Evolutionary conservation across 2,329 filamentous ascomycete genomes (phyloP).

Genomic region (Coleophoma crateriformis): DNA sequence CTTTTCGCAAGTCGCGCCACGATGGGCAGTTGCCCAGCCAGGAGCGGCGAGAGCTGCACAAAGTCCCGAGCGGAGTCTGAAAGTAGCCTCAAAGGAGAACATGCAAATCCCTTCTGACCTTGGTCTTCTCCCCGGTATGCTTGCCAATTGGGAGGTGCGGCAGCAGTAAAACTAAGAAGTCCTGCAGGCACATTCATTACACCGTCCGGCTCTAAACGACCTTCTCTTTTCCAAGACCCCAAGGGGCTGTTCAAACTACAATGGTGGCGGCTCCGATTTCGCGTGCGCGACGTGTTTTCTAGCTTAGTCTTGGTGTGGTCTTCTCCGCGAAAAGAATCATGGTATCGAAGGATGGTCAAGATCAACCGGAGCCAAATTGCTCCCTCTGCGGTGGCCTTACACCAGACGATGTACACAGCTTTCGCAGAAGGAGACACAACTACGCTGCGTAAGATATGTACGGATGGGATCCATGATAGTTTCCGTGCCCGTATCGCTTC

Average conservation of each 20-base stretch:
- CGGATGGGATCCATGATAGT: slow-evolving; percentile 41
- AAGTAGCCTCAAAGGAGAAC: slow-evolving; percentile 7
- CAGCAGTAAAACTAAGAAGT: slow-evolving; percentile 11
- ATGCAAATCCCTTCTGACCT: slow-evolving; percentile 17
- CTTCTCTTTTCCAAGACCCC: slow-evolving; percentile 22
- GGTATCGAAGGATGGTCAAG: slow-evolving; percentile 30
- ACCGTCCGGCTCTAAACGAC: slow-evolving; percentile 23
- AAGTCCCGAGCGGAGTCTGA: slow-evolving; percentile 10
- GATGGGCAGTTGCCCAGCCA: slow-evolving; percentile 2
- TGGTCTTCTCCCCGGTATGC: slow-evolving; percentile 18
- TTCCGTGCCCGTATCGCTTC: slow-evolving; percentile 48
- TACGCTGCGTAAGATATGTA: slow-evolving; percentile 47
- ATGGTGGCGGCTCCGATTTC: slow-evolving; percentile 17
- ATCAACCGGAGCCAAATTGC: slow-evolving; percentile 35
- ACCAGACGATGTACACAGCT: slow-evolving; percentile 54
- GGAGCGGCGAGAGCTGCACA: slow-evolving; percentile 1
- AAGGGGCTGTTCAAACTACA: slow-evolving; percentile 20
- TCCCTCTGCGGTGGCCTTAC: slow-evolving; percentile 52
- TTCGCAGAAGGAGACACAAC: slow-evolving; percentile 52
- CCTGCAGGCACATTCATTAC: slow-evolving; percentile 29
- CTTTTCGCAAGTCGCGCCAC: slow-evolving; percentile 13
- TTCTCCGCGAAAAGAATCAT: slow-evolving; percentile 9
- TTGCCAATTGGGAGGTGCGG: slow-evolving; percentile 2
- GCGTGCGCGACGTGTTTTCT: slow-evolving; percentile 16
- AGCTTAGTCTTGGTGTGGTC: slow-evolving; percentile 11